Evolutionary conservation across 345 rosid genomes (phyloP).

Genomic region (Luvunga scandens): DNA sequence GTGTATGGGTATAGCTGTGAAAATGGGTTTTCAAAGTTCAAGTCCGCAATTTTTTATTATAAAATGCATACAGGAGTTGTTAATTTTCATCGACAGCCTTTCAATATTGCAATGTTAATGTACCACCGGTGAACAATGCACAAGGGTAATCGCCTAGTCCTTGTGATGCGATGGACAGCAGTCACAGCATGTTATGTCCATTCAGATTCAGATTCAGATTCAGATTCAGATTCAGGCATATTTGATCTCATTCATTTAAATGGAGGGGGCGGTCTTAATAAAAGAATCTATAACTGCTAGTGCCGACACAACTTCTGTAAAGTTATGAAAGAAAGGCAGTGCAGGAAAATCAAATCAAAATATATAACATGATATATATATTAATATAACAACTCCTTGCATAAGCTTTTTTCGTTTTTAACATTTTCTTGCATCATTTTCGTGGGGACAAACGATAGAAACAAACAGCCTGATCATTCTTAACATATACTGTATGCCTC

Average conservation of each 20-base stretch:
- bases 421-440: neutral
- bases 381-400: no score
- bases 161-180: neutral
- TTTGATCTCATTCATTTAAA: neutral
- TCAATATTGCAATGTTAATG: neutral
- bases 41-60: no score
- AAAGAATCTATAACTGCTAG: neutral
- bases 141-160: neutral
- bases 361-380: no score
- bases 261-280: neutral
- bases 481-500: no score
- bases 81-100: no score
- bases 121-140: neutral
- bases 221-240: neutral
- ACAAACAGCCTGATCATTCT: no score
- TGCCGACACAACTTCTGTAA: neutral
- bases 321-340: neutral
- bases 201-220: neutral
- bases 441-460: neutral
- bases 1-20: no score
- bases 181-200: neutral
- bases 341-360: neutral
- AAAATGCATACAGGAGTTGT: no score
- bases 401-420: no score
- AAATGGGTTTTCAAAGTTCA: no score